Evolutionary conservation across 805 yeast species (phyloP).

Genomic region (Hanseniaspora vineae): DNA sequence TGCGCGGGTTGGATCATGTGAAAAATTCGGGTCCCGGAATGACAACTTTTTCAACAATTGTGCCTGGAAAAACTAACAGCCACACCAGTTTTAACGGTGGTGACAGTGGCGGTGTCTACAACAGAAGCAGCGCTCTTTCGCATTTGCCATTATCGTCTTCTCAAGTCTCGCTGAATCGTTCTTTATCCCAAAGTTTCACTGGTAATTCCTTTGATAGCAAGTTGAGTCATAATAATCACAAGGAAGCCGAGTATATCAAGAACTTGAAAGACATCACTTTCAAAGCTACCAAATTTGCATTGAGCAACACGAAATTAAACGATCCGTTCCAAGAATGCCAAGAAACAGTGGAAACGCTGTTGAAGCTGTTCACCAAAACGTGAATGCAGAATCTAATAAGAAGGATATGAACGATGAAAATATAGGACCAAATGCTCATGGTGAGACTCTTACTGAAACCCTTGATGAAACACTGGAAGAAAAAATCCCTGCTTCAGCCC

Average conservation of each 20-base stretch:
- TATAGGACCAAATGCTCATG: background rate
- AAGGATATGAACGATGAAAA: no score
- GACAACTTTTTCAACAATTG: no score
- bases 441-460: background rate
- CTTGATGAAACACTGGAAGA: background rate
- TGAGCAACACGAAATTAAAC: conserved; percentile 16
- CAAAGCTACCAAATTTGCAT: conserved; percentile 27
- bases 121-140: conserved; percentile 7
- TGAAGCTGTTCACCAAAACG: conserved; percentile 21
- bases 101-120: background rate
- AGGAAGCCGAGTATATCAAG: conserved; percentile 3
- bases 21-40: no score
- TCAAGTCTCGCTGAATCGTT: no score
- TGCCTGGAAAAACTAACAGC: no score
- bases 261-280: conserved; percentile 25
- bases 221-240: background rate
- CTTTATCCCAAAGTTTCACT: no score
- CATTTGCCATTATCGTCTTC: conserved; percentile 12
- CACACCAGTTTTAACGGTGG: no score
- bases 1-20: conserved; percentile 19
- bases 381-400: conserved; percentile 2
- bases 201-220: no score
- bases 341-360: conserved; percentile 24
- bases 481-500: conserved; percentile 18
- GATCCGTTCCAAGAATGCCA: conserved; percentile 22